Percentiles rank a stretch among this genome's conserved stretches.
Evolutionary conservation across 768 basidiomycete genomes (phyloP).

Genomic region (Tephrocybe sp.): DNA sequence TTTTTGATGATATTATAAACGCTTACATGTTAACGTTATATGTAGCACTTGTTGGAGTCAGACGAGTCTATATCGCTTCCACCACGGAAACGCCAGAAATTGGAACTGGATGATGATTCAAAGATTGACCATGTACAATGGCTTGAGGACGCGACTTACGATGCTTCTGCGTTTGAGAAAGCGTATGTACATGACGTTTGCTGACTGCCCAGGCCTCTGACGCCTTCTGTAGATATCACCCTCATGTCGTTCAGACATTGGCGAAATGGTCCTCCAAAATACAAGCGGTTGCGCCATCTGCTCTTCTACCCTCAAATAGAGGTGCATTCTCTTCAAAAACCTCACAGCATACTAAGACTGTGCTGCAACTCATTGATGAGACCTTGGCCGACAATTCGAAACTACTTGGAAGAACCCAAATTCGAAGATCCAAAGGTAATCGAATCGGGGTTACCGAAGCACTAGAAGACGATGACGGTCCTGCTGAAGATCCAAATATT

Average conservation of each 20-base stretch:
- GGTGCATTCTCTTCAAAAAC: slow-evolving; percentile 61
- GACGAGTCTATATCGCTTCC: slow-evolving; percentile 49
- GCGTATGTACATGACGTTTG: slow-evolving; percentile 36
- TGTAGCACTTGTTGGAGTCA: slow-evolving; percentile 41
- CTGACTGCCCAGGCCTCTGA: neutral
- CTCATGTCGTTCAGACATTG: slow-evolving; percentile 72
- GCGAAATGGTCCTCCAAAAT: slow-evolving; percentile 96
- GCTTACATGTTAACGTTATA: neutral
- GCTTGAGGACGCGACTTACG: slow-evolving; percentile 42
- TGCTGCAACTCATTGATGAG: slow-evolving; percentile 77
- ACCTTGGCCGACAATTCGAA: slow-evolving; percentile 56
- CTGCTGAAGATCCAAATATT: slow-evolving; percentile 41
- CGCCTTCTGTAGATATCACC: slow-evolving; percentile 46
- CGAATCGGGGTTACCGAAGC: slow-evolving; percentile 38
- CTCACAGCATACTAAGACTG: slow-evolving; percentile 56
- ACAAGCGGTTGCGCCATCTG: slow-evolving; percentile 84
- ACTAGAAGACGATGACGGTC: slow-evolving; percentile 29
- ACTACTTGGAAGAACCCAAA: slow-evolving; percentile 61
- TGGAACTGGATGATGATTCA: slow-evolving; percentile 28
- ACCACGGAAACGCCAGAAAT: slow-evolving; percentile 55
- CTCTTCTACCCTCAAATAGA: slow-evolving; percentile 66
- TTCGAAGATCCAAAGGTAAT: slow-evolving; percentile 46
- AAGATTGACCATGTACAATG: slow-evolving; percentile 30
- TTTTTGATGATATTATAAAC: too few relatives aligned
- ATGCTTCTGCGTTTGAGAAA: slow-evolving; percentile 46